Conservation (phyloP, 352 stramenopile genomes). For the Phytophthora podocarpi region DNA sequence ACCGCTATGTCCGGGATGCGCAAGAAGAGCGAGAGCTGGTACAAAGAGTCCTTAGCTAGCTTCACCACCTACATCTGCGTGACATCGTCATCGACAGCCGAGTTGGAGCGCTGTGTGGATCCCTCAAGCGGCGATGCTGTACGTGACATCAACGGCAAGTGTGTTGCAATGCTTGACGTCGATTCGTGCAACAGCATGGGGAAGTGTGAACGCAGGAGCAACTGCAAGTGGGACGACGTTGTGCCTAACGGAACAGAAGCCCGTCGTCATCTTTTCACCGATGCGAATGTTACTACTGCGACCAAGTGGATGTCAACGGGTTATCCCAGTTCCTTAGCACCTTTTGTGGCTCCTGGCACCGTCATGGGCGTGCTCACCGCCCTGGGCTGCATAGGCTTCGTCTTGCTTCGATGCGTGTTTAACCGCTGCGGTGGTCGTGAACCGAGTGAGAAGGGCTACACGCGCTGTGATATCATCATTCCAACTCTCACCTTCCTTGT, state of each 20-base stretch:
- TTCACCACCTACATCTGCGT: slow-evolving; percentile 79
- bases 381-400: slow-evolving; percentile 58
- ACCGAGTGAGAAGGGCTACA: slow-evolving; percentile 78
- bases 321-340: slow-evolving; percentile 71
- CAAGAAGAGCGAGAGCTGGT: slow-evolving; percentile 71
- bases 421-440: slow-evolving; percentile 82
- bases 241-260: slow-evolving; percentile 37
- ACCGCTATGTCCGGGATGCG: slow-evolving; percentile 74
- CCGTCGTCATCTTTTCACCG: slow-evolving; percentile 62
- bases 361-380: slow-evolving; percentile 73
- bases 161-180: slow-evolving; percentile 51
- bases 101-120: slow-evolving; percentile 69
- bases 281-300: slow-evolving; percentile 55
- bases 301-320: slow-evolving; percentile 68
- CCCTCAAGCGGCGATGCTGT: slow-evolving; percentile 51
- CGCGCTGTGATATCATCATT: slow-evolving; percentile 76
- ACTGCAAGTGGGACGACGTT: slow-evolving; percentile 84
- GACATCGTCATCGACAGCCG: slow-evolving; percentile 42
- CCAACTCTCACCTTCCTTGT: slow-evolving; percentile 65
- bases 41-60: slow-evolving; percentile 65
- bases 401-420: slow-evolving; percentile 78
- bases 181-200: slow-evolving; percentile 64
- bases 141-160: slow-evolving; percentile 55
- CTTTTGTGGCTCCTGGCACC: slow-evolving; percentile 73
- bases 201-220: slow-evolving; percentile 72